Percentiles rank a stretch among this genome's conserved stretches.
Conservation (phyloP, 208 protist species). For the Crithidia thermophila region DNA sequence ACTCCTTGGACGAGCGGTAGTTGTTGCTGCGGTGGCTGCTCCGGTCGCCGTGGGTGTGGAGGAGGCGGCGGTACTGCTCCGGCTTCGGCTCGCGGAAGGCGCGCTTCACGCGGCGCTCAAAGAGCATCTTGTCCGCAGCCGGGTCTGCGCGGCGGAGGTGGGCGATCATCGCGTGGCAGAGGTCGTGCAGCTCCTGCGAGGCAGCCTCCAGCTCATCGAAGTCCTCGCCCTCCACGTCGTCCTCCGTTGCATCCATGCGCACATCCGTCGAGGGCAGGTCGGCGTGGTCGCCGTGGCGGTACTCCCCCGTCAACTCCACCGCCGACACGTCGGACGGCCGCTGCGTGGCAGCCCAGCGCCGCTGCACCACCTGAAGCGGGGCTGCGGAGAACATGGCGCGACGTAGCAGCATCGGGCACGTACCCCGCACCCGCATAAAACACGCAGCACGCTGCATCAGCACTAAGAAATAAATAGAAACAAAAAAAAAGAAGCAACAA, state of each 20-base stretch:
- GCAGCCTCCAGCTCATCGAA: slow-evolving; percentile 92
- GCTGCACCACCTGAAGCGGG: not conserved
- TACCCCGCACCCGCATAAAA: not conserved
- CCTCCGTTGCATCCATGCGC: slow-evolving; percentile 18
- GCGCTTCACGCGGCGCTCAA: slow-evolving; percentile 67
- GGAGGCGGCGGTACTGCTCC: slow-evolving; percentile 65
- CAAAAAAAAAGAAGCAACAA: not conserved
- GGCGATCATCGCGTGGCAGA: slow-evolving; percentile 84
- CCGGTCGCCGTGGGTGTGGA: slow-evolving; percentile 66
- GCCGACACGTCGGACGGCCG: not conserved
- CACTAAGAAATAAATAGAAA: not conserved
- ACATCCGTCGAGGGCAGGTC: slow-evolving; percentile 13
- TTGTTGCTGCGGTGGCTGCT: slow-evolving; percentile 52
- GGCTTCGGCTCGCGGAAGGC: slow-evolving; percentile 80
- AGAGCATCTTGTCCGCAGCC: slow-evolving; percentile 55
- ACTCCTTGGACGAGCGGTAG: slow-evolving; percentile 62
- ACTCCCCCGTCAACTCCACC: too few species aligned
- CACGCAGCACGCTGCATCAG: slow-evolving; percentile 7
- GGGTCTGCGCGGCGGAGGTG: slow-evolving; percentile 76
- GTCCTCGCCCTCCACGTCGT: slow-evolving; percentile 43
- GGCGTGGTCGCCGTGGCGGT: not conserved
- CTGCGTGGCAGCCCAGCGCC: slow-evolving; percentile 1
- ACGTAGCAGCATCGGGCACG: not conserved
- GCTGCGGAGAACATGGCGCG: not conserved
- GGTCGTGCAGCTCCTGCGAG: slow-evolving; percentile 89